Percentiles rank a stretch among this genome's conserved stretches.
These are phyloP conservation scores for Daldinia caldariorum DNA, from an alignment of 495 filamentous ascomycete species.

Conservation along the genomic window DNA sequence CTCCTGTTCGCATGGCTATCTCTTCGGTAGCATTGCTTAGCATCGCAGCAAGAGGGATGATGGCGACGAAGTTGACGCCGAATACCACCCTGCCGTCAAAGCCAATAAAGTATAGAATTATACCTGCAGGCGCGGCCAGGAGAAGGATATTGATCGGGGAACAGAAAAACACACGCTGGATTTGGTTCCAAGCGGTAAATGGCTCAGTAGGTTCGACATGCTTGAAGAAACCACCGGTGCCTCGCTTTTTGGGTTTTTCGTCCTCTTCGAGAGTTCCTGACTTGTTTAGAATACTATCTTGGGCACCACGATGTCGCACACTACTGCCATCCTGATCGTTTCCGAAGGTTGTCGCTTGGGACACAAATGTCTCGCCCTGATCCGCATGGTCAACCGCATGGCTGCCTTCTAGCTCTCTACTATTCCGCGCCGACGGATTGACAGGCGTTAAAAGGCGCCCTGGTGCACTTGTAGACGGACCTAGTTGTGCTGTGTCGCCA, in stretches of 20 bases:
- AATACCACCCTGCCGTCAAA: slow-evolving; percentile 72
- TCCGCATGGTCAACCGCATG: slow-evolving; percentile 18
- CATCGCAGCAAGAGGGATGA: slow-evolving; percentile 87
- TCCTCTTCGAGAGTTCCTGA: slow-evolving; percentile 29
- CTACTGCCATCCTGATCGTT: slow-evolving; percentile 16
- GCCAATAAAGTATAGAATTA: slow-evolving; percentile 72
- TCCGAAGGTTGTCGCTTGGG: slow-evolving; percentile 42
- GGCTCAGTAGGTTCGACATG: slow-evolving; percentile 56
- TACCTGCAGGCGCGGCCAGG: slow-evolving; percentile 81
- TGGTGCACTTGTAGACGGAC: slow-evolving; percentile 39
- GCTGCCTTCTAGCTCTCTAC: slow-evolving; percentile 30
- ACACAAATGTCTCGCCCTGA: slow-evolving; percentile 36
- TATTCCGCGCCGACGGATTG: slow-evolving; percentile 31
- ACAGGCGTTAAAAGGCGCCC: slow-evolving; percentile 36
- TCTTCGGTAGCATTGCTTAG: slow-evolving; percentile 94
- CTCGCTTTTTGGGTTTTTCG: slow-evolving; percentile 50
- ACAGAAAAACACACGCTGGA: slow-evolving; percentile 75
- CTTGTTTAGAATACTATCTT: slow-evolving; percentile 8
- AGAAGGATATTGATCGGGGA: slow-evolving; percentile 88
- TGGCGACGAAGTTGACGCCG: slow-evolving; percentile 88
- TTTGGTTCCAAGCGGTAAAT: slow-evolving; percentile 75
- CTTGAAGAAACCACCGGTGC: slow-evolving; percentile 51
- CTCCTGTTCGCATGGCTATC: slow-evolving; percentile 81
- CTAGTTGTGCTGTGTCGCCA: slow-evolving; percentile 21
- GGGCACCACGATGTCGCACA: slow-evolving; percentile 28